Conservation (phyloP, 2,329 filamentous ascomycete species). For the Drechslerella stenobrocha region DNA sequence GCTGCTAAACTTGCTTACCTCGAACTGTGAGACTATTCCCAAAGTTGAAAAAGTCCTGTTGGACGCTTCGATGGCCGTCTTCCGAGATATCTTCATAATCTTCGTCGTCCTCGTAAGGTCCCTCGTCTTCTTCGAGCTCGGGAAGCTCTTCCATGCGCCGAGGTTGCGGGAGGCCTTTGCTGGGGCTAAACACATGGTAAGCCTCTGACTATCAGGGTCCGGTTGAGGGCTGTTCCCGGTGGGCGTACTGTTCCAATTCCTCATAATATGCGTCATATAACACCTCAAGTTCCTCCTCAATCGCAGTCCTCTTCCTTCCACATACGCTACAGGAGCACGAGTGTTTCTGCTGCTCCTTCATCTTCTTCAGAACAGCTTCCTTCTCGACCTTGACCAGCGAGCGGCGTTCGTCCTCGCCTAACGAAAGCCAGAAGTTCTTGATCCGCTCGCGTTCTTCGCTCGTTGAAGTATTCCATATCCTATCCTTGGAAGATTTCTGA, state of each 20-base stretch:
- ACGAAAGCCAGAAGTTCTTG: conserved; percentile 94
- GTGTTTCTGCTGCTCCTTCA: conserved; percentile 99
- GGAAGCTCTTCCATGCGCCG: conserved; percentile 62
- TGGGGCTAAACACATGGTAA: conserved; percentile 61
- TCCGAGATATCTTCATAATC: conserved; percentile 66
- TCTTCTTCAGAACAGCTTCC: conserved; percentile 95
- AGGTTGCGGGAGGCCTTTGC: conserved; percentile 71
- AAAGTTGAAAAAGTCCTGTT: conserved; percentile 92
- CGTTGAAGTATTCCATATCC: conserved; percentile 96
- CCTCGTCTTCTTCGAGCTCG: conserved; percentile 62
- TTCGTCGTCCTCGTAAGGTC: conserved; percentile 67
- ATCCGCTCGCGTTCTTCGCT: conserved; percentile 95
- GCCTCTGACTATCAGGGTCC: conserved; percentile 17
- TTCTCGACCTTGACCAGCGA: conserved; percentile 97
- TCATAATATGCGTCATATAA: conserved; percentile 98
- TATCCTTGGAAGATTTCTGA: conserved; percentile 64
- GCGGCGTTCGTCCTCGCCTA: conserved; percentile 92
- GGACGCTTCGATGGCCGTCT: conserved; percentile 66
- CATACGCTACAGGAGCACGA: conserved; percentile 98
- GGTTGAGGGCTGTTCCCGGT: conserved; percentile 67
- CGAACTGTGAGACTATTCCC: conserved; percentile 96
- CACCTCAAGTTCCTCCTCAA: conserved; percentile 96
- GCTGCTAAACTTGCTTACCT: conserved; percentile 18
- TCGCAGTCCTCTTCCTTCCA: conserved; percentile 91
- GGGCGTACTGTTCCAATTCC: conserved; percentile 95